Evolutionary conservation across 768 basidiomycete genomes (phyloP).

Genomic region (Russula olivacea): DNA sequence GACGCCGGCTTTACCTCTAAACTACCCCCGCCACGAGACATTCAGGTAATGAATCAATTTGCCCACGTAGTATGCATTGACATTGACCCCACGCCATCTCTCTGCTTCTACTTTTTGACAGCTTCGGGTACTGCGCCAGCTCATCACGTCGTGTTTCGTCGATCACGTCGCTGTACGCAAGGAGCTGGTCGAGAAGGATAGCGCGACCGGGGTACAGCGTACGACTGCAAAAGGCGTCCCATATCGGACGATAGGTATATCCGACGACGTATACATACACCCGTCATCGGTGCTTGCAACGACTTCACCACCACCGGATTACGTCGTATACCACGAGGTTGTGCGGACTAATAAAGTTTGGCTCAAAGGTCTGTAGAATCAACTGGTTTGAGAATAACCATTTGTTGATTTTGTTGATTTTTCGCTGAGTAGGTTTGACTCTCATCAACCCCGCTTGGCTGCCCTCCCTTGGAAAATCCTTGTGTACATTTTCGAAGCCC

Average conservation of each 20-base stretch:
- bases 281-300: slow-evolving; percentile 77
- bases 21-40: slow-evolving; percentile 67
- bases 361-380: slow-evolving; percentile 60
- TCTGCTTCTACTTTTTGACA: slow-evolving; percentile 31
- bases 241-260: slow-evolving; percentile 73
- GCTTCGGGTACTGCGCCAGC: slow-evolving; percentile 87
- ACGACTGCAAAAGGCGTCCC: slow-evolving; percentile 73
- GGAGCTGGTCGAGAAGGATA: slow-evolving; percentile 62
- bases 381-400: background rate
- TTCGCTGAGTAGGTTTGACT: slow-evolving; percentile 55
- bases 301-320: slow-evolving; percentile 77
- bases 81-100: background rate
- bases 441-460: slow-evolving; percentile 87
- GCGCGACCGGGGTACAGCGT: slow-evolving; percentile 58
- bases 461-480: slow-evolving; percentile 63
- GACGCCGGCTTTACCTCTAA: slow-evolving; percentile 57
- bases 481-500: slow-evolving; percentile 90
- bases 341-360: slow-evolving; percentile 68
- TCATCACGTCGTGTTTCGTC: slow-evolving; percentile 84
- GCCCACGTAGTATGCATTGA: background rate
- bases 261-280: slow-evolving; percentile 89
- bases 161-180: slow-evolving; percentile 92
- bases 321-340: slow-evolving; percentile 77
- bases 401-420: background rate
- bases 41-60: slow-evolving; percentile 51